Base-by-base conservation (phyloP, 441 rosid genomes). In the Melastoma candidum region DNA sequence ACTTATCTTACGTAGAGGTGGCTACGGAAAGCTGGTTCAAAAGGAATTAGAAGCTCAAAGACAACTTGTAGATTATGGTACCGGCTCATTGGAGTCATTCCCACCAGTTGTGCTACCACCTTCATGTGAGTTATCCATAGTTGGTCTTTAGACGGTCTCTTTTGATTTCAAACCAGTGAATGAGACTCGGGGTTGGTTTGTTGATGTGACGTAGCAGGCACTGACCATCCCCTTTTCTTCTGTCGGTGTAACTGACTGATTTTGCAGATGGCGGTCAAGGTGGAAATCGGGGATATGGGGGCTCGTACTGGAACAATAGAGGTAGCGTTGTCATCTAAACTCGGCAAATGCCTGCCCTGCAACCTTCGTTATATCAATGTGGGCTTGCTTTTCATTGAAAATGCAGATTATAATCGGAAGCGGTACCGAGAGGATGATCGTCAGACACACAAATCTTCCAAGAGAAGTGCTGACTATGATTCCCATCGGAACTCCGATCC, bases 1-100 rank as follows among this genome's bases (percentile, higher is more conserved):
- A 84, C 77, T 57, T 57, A 17, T 57, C 22, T 48, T 68, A 93
- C 95, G 87, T 67, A 93, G 98, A 81, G 98, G 97, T 68, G 98
- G 98, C 55, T 93, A 93, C 74, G 98, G 98, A 41, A 93, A 88
- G 72, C 69, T 93, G 72, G 92, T 93, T 56, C 97, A 88, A 65
- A 75, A 57, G 60, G 98, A 93, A 66, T 60, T 93, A 48, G 97
- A 88, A 78, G 95, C 86, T 22, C 97, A 93, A 60, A 82, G 97
- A 53, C 81, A 93, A 78, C 95, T 86, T 53, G 97, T 93, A 2
- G 98, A 93, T 77, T 93, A 88, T 59, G 98, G 96, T 32, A 55
- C 96, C 66, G 95, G 98, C 26, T 88, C 98, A 10, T 66, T 93
- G 68, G 89, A 78, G 53, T 51, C 92, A 12, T 86, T 81, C 61